A percentile compares a stretch with the other conserved stretches of the same genome.
These are phyloP conservation scores for Tarenaya hassleriana DNA, from an alignment of 345 rosid genomes.

Conservation along the genomic window DNA sequence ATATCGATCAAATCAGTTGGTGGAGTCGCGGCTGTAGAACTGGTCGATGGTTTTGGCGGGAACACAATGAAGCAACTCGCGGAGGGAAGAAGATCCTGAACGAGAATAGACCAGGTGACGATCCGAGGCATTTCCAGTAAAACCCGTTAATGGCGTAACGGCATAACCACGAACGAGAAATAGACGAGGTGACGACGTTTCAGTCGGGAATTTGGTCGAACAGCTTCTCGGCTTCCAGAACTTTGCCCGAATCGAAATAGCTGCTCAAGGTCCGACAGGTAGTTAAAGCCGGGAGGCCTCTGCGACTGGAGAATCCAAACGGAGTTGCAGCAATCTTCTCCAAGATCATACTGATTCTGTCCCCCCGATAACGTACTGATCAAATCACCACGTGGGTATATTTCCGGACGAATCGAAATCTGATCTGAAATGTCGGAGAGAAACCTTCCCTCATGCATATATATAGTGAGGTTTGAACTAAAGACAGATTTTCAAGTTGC, in stretches of 20 bases:
- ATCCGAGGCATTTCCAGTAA: slow-evolving; percentile 20
- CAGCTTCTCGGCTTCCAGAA: slow-evolving; percentile 32
- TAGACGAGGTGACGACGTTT: slow-evolving; percentile 37
- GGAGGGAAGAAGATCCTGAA: too few relatives aligned
- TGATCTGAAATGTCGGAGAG: too few relatives aligned
- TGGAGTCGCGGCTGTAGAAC: slow-evolving; percentile 67
- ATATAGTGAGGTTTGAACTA: too few relatives aligned
- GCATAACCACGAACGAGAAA: slow-evolving; percentile 41
- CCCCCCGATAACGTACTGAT: too few relatives aligned
- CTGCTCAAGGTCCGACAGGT: slow-evolving; percentile 3
- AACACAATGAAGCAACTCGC: slow-evolving; percentile 90
- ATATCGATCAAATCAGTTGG: too few relatives aligned
- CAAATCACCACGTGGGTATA: too few relatives aligned
- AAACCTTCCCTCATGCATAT: too few relatives aligned
- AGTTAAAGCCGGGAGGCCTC: neutral
- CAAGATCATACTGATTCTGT: too few relatives aligned
- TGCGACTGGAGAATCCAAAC: neutral
- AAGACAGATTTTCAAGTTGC: too few relatives aligned
- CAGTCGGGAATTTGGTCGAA: slow-evolving; percentile 31
- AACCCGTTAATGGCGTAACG: slow-evolving; percentile 32
- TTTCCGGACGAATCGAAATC: too few relatives aligned
- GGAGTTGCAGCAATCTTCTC: too few relatives aligned
- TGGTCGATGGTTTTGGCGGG: slow-evolving; percentile 89
- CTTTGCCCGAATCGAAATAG: slow-evolving; percentile 24
- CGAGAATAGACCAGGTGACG: too few relatives aligned